Base-by-base conservation (phyloP, 306 rosid genomes). In the Dicorynia guianensis region DNA sequence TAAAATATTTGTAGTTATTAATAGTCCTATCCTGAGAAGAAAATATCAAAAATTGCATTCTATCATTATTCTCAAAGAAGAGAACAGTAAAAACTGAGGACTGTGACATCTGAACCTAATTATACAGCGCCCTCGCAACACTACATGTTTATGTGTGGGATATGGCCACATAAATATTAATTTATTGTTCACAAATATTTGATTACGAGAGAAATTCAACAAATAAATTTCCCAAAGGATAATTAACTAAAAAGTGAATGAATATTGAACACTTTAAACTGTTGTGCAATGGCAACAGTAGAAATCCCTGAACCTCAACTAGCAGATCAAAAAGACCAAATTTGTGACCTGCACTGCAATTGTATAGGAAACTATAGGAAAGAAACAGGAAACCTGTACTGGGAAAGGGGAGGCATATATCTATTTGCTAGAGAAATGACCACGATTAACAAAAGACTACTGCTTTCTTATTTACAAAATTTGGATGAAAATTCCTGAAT, bases 151-250 rank as follows among this genome's bases (percentile, higher is more conserved):
- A 36, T 9, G n/a, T 38, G 67, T 7, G 33, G 36, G 38, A 8
- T 38, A 46, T 61, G 33, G 67, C 11, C 67, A 36, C 9, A 61
- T n/a, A n/a, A n/a, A n/a, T n/a, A n/a, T n/a, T 54, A 54, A 17
- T 17, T 52, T 52, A 48, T 3, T 8, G 14, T 49, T n/a, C 0
- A 19, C 7, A 49, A n/a, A 15, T 49, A 49, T 0, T 49, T 12
- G 18, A 7, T n/a, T 19, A n/a, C 55, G n/a, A 5, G 30, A 52
- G 11, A 52, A 60, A 7, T n/a, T 13, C 44, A 60, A 34, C 46
- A n/a, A n/a, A 6, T 60, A 36, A 60, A 25, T 9, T 1, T 49
- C 55, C n/a, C 19, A 49, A 49, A 7, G 14, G 20, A 49, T 14
- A 7, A 25, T 33, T 11, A 53, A 15, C 25, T 18, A 18, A 53